phyloP scores from a whole-genome alignment of 2,329 filamentous ascomycete species.

The Dactylellina parvicollis region DNA sequence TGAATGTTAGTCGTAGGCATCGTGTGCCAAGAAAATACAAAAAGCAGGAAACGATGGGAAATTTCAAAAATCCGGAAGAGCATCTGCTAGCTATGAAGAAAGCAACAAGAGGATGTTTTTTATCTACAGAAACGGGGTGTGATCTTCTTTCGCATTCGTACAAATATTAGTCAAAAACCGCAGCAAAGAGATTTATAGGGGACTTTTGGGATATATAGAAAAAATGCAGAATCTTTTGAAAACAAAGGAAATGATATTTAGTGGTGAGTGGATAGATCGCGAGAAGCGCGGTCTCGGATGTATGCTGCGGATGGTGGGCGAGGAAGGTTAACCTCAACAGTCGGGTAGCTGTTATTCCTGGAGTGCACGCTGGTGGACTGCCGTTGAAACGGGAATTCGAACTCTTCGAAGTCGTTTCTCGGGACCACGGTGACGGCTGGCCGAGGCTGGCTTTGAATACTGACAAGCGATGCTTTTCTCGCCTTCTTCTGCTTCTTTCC shows the following conservation, averaged over 20 bases:
- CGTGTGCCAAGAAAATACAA: slow-evolving; percentile 21
- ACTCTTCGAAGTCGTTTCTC: slow-evolving; percentile 31
- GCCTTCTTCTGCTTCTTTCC: slow-evolving; percentile 51
- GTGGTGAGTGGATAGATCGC: slow-evolving; percentile 38
- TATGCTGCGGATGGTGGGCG: slow-evolving; percentile 42
- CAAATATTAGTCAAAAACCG: not conserved
- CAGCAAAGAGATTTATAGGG: slow-evolving; percentile 38
- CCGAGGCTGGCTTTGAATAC: slow-evolving; percentile 14
- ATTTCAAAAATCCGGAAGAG: slow-evolving; percentile 16
- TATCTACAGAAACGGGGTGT: slow-evolving; percentile 29
- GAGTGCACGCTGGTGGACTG: slow-evolving; percentile 2
- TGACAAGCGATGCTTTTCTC: slow-evolving; percentile 15
- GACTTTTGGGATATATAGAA: slow-evolving; percentile 50
- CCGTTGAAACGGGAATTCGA: slow-evolving; percentile 48
- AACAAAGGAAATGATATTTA: slow-evolving; percentile 31
- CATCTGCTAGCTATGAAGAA: slow-evolving; percentile 31
- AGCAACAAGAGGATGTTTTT: slow-evolving; percentile 10
- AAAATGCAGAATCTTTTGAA: slow-evolving; percentile 29
- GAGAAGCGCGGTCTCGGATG: slow-evolving; percentile 35
- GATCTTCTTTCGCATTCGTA: slow-evolving; percentile 25
- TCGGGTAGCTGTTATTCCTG: slow-evolving; percentile 34
- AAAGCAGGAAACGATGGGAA: slow-evolving; percentile 7
- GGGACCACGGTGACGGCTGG: not conserved
- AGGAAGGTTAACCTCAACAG: slow-evolving; percentile 39
- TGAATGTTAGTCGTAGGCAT: slow-evolving; percentile 47